Conservation (phyloP, 2,329 filamentous ascomycete genomes). For the Cytospora schulzeri region DNA sequence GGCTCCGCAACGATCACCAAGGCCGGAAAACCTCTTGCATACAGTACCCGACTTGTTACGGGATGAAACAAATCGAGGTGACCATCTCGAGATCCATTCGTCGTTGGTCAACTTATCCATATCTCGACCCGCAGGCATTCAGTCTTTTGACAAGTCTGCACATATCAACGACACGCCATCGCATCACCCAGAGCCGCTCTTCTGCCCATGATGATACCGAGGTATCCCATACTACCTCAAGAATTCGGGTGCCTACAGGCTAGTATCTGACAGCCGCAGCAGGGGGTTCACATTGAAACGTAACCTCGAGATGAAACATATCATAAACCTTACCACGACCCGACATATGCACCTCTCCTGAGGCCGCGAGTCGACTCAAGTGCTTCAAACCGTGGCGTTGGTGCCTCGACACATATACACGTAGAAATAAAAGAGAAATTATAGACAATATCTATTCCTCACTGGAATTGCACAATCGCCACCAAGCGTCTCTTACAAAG, state of each 20-base stretch:
- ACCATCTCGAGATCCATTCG: neutral
- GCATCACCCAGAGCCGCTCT: neutral
- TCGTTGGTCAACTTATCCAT: neutral
- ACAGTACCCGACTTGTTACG: neutral
- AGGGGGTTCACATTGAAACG: neutral
- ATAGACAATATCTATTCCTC: too few relatives aligned
- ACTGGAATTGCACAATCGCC: too few relatives aligned
- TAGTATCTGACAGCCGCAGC: neutral
- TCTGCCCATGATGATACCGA: neutral
- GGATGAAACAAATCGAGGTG: neutral
- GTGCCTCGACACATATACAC: too few relatives aligned
- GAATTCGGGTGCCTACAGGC: neutral
- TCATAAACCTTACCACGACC: neutral
- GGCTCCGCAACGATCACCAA: neutral
- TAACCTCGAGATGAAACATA: neutral
- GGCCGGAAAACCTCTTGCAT: neutral
- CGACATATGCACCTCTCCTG: neutral
- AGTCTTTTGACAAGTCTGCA: conserved; percentile 1
- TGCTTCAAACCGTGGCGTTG: neutral
- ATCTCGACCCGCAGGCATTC: neutral
- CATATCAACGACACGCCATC: conserved; percentile 9
- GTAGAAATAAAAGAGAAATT: too few relatives aligned
- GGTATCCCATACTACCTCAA: neutral
- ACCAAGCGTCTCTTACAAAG: too few relatives aligned
- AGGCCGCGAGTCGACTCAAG: too few relatives aligned